Evolutionary conservation across 2,329 filamentous ascomycete genomes (phyloP), one percentile per base, ranked within the genome.

Genomic region (Ilyonectria destructans): DNA sequence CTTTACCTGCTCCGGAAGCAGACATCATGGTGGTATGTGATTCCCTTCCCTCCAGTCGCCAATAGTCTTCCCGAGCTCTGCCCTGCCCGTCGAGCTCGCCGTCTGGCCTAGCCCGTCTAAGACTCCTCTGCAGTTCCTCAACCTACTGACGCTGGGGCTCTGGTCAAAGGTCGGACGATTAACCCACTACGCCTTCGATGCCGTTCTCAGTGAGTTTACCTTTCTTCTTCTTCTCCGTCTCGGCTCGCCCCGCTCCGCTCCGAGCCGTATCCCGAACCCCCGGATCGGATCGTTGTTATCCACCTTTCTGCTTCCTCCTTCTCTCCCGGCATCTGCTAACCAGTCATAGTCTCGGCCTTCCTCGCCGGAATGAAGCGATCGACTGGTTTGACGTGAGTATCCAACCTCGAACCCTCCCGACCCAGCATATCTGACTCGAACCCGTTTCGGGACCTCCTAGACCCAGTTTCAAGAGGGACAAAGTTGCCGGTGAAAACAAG

Each of bases 291-390:
- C 49, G 29, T 19, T 12, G 9, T 19, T 56, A 26, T 49, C 17
- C 26, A 21, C 31, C 17, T 48, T 29, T 35, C 21, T 13, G 21
- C 6, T n/a, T 13, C 17, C 21, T 10, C 6, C 19, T 9, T 19
- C 29, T 31, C 4, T 9, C 15, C 8, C 33, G 13, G n/a, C 12
- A 29, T 23, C 17, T 35, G 17, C 67, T 69, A 61, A 75, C 59
- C 23, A 55, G 1, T n/a, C 10, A 26, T 68, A 97, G 93, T 99
- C 82, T 99, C 96, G 78, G 94, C 96, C 71, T 96, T 98, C 82
- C 91, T 99, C 74, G 96, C 96, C 45, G 96, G 96, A 78, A 95
- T 99, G 87, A 97, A 97, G 86, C 94, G 96, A 76, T 98, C 96
- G 72, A 98, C 96, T 69, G 96, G 96, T 78, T 88, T 99, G 85